Conservation (phyloP, 441 rosid genomes). For the Aleurites moluccanus region DNA sequence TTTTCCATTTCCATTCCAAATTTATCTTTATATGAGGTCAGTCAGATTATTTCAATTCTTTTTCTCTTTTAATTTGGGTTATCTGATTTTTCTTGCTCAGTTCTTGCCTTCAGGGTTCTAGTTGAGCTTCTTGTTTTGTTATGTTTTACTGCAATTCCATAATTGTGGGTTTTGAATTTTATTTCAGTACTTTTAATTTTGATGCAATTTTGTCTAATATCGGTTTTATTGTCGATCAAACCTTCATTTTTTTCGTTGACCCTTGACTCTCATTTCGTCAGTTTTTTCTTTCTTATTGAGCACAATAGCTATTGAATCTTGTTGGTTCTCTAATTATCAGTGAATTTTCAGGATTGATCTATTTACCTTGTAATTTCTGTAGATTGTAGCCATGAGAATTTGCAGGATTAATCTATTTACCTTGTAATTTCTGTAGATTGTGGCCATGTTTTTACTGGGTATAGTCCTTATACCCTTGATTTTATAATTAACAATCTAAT, state of each 20-base stretch:
- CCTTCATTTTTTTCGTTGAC: constrained; percentile 6
- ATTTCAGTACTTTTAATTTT: not conserved
- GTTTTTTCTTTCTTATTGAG: not conserved
- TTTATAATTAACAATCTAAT: not conserved
- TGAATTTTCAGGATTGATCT: not conserved
- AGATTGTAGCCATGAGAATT: not conserved
- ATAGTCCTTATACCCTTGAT: too few species aligned
- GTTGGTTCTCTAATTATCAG: not conserved
- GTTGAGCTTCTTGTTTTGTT: constrained; percentile 8
- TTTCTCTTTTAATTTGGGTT: not conserved
- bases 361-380: not conserved
- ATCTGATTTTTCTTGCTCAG: not conserved
- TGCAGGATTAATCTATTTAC: too few species aligned
- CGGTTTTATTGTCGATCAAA: not conserved
- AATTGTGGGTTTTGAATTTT: not conserved
- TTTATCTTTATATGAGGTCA: not conserved
- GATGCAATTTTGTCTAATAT: not conserved
- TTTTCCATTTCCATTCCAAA: not conserved
- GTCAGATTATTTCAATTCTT: constrained; percentile 11
- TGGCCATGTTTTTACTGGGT: not conserved
- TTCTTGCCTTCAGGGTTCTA: too few species aligned
- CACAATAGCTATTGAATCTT: not conserved
- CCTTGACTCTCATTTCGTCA: not conserved
- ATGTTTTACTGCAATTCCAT: not conserved
- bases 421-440: too few species aligned